Evolutionary conservation across 1,284 basidiomycete genomes (phyloP), one percentile per base, ranked within the genome.

Genomic region (Marasmius sp.): DNA sequence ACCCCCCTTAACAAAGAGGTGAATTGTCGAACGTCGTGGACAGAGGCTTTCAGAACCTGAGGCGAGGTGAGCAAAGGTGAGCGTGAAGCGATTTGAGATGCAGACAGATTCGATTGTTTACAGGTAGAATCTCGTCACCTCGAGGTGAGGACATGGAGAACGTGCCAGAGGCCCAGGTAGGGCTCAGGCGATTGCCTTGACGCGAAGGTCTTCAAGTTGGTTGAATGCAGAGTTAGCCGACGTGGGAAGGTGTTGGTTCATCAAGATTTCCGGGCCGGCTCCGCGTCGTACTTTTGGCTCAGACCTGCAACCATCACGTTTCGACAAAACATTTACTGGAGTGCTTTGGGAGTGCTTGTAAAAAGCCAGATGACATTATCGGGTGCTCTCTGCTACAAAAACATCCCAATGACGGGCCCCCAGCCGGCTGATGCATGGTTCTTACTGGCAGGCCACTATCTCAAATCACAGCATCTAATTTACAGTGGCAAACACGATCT

Each of bases 11-110:
- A 78, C 18, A 95, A 78, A 18, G 87, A 78, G 12, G 87, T 80
- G 63, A 95, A 86, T 69, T 89, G 87, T 59, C 92, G 84, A 49
- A 95, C 85, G 74, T 95, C 93, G 67, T 87, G 83, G 0, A 90
- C 84, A 55, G 91, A 91, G 1, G 91, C 90, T 55, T 83, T 83
- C 34, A 94, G 79, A n/a, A 94, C 83, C 90, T 93, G 69, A 54
- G 52, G 47, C 34, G 22, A 18, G 41, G 14, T 10, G 33, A 50
- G 8, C 18, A 38, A 54, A 36, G 6, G 6, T 58, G 3, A 36
- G 36, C 6, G 36, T 11, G 34, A 22, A 18, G 6, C 14, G 12
- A 36, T 8, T 11, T 12, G 27, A 27, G 18, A 33, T 14, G 2
- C 20, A 52, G 10, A 60, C 20, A 41, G 27, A 5, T 27, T 27